phyloP scores from a whole-genome alignment of 176 grass and related monocot species.

The Oryza australiensis region DNA sequence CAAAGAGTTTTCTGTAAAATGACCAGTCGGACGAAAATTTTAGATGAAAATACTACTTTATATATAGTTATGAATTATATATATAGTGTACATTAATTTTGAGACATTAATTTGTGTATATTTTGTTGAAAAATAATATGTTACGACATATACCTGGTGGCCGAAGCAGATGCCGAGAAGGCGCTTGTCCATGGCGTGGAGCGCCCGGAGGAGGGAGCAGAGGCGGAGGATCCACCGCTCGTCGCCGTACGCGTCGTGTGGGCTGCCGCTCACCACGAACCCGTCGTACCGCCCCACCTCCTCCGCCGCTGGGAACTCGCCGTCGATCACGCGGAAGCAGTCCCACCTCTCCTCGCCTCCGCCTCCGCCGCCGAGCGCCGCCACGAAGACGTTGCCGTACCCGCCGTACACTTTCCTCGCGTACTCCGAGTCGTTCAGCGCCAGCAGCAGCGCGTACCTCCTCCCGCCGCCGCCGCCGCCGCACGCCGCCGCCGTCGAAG shows the following conservation, averaged over 20 bases:
- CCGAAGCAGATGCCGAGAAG: slow-evolving; percentile 72
- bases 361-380: slow-evolving; percentile 26
- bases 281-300: slow-evolving; percentile 50
- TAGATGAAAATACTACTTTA: too few species aligned
- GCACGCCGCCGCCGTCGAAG: not conserved
- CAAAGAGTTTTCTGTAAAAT: too few species aligned
- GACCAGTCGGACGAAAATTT: too few species aligned
- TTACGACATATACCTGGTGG: slow-evolving; percentile 38
- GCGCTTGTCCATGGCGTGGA: slow-evolving; percentile 53
- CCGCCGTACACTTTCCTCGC: slow-evolving; percentile 52
- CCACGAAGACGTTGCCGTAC: slow-evolving; percentile 48
- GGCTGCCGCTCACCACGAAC: slow-evolving; percentile 62
- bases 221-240: slow-evolving; percentile 56
- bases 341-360: slow-evolving; percentile 41
- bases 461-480: not conserved
- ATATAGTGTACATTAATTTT: too few species aligned
- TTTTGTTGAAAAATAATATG: not conserved
- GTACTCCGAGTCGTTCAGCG: slow-evolving; percentile 57
- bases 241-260: slow-evolving; percentile 59
- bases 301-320: slow-evolving; percentile 53
- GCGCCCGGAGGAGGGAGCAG: slow-evolving; percentile 43
- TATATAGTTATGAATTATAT: too few species aligned
- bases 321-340: slow-evolving; percentile 46
- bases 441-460: slow-evolving; percentile 51
- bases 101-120: not conserved